phyloP scores from a whole-genome alignment of 1,284 basidiomycete genomes.

The Ceratobasidium sp. region DNA sequence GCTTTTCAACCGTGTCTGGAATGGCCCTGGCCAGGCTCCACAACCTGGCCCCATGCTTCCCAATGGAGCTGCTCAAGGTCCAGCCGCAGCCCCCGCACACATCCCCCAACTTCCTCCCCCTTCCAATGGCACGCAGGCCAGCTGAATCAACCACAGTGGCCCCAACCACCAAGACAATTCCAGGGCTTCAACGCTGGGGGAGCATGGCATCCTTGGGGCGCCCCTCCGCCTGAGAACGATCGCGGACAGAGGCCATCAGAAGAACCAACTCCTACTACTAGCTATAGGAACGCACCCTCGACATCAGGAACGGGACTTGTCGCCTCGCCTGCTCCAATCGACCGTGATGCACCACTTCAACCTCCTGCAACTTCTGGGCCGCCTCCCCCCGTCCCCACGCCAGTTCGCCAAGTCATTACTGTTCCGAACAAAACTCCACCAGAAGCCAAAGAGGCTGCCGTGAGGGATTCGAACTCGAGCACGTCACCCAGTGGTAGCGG shows the following conservation, averaged over 20 bases:
- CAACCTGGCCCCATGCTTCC: slow-evolving; percentile 34
- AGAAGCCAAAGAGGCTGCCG: slow-evolving; percentile 58
- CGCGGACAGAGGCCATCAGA: slow-evolving; percentile 1
- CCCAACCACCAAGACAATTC: slow-evolving; percentile 35
- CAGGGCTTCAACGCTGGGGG: slow-evolving; percentile 41
- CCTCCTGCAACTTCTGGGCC: slow-evolving; percentile 14
- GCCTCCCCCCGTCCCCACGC: slow-evolving; percentile 23
- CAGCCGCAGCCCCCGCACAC: slow-evolving; percentile 39
- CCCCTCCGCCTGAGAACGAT: slow-evolving; percentile 29
- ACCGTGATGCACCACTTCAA: slow-evolving; percentile 17
- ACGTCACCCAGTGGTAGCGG: slow-evolving; percentile 39
- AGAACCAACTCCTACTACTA: slow-evolving; percentile 6
- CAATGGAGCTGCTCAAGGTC: slow-evolving; percentile 35
- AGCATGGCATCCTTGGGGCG: slow-evolving; percentile 40
- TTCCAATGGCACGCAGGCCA: slow-evolving; percentile 25
- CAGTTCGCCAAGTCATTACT: slow-evolving; percentile 32
- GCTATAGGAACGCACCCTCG: not conserved
- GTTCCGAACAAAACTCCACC: slow-evolving; percentile 46
- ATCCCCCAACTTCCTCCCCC: slow-evolving; percentile 42
- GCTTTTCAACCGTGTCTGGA: slow-evolving; percentile 24
- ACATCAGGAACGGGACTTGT: not conserved
- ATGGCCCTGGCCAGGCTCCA: slow-evolving; percentile 7
- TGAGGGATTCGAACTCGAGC: slow-evolving; percentile 52
- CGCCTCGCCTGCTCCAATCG: slow-evolving; percentile 5
- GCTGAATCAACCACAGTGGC: slow-evolving; percentile 13